phyloP scores from a whole-genome alignment of 2,329 filamentous ascomycete genomes.

The Rhynchosporium secalis region DNA sequence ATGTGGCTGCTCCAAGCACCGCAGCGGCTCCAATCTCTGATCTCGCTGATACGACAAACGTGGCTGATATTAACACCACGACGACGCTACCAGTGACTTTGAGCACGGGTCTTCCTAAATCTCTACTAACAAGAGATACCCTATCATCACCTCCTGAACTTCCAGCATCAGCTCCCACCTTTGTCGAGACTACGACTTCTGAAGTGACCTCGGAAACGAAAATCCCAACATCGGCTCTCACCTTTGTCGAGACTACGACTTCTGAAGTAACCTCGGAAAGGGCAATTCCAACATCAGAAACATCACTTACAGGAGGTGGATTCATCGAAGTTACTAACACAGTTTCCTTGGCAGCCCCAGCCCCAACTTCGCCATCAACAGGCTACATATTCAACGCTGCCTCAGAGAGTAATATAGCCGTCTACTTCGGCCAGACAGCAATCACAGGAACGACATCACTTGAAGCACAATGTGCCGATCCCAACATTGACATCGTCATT shows the following conservation, averaged over 20 bases:
- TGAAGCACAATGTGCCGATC: conserved; percentile 37
- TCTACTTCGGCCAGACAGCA: conserved; percentile 39
- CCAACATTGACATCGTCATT: conserved; percentile 43
- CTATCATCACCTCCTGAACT: not conserved
- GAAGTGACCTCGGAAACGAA: not conserved
- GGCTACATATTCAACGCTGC: conserved; percentile 35
- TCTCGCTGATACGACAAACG: not conserved
- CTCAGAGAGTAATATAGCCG: conserved; percentile 37
- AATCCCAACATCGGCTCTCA: too few relatives aligned
- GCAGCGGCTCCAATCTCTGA: conserved; percentile 10
- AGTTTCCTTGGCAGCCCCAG: not conserved
- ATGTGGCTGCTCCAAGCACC: conserved; percentile 24
- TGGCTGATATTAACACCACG: conserved; percentile 24
- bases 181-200: not conserved
- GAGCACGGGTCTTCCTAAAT: not conserved
- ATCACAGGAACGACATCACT: conserved; percentile 37
- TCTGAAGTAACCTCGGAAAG: not conserved
- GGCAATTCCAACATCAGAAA: not conserved
- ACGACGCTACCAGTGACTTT: not conserved
- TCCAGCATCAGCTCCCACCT: not conserved
- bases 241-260: too few relatives aligned
- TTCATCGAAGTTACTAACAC: conserved; percentile 1
- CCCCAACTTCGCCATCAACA: not conserved
- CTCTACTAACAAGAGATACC: not conserved
- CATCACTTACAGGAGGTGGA: conserved; percentile 6